These are phyloP conservation scores for Hippophae gyantsensis DNA, from an alignment of 306 rosid species.

Conservation along the genomic window DNA sequence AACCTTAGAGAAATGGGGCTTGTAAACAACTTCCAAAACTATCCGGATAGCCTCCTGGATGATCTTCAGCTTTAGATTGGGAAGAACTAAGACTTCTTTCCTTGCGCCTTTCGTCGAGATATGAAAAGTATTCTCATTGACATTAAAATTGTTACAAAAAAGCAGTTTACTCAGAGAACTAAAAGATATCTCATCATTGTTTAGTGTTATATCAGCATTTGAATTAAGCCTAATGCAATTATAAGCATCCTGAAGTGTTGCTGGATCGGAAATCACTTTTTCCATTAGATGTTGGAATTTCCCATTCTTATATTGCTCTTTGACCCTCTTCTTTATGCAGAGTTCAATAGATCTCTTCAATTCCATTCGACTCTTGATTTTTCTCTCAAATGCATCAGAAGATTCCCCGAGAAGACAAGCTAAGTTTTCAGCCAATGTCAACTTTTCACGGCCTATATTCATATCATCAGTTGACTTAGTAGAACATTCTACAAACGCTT, in stretches of 20 bases:
- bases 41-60: constrained; percentile 80
- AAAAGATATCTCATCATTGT: constrained; percentile 19
- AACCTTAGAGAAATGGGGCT: constrained; percentile 66
- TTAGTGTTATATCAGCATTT: constrained; percentile 22
- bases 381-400: constrained; percentile 19
- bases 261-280: constrained; percentile 55
- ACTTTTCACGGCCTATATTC: constrained; percentile 18
- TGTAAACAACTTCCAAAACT: constrained; percentile 67
- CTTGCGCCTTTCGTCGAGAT: constrained; percentile 44
- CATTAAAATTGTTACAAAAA: constrained; percentile 38
- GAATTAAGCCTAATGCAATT: constrained; percentile 62
- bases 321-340: constrained; percentile 64
- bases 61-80: constrained; percentile 59
- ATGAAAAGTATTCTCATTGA: constrained; percentile 41
- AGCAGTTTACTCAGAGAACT: constrained; percentile 47
- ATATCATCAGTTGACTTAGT: constrained; percentile 9
- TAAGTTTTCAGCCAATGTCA: constrained; percentile 45
- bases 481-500: constrained; percentile 17
- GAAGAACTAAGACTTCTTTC: constrained; percentile 59
- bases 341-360: constrained; percentile 53
- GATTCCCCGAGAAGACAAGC: constrained; percentile 56
- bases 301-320: constrained; percentile 49
- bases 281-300: constrained; percentile 51
- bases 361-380: constrained; percentile 47
- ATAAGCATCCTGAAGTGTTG: constrained; percentile 68